A percentile compares a stretch with the other conserved stretches of the same genome.
Evolutionary conservation across 257 asterid genomes (phyloP).

Genomic region (Salvia rosmarinus): DNA sequence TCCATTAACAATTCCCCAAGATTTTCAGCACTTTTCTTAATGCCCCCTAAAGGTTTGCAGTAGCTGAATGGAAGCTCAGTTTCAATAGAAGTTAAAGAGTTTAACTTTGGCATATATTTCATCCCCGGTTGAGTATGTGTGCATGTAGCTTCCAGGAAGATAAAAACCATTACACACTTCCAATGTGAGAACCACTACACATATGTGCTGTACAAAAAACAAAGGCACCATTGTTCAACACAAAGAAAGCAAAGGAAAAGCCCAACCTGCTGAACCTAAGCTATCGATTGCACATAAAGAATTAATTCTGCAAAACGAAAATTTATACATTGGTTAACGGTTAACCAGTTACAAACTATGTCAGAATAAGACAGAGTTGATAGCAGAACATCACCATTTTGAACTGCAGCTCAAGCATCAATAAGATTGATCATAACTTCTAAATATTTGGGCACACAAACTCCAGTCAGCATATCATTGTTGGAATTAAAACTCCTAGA

Average conservation of each 20-base stretch:
- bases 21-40: slow-evolving; percentile 80
- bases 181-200: slow-evolving; percentile 45
- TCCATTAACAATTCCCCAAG: slow-evolving; percentile 80
- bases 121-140: slow-evolving; percentile 58
- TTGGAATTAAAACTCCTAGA: too few relatives aligned
- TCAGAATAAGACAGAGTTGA: background rate
- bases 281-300: slow-evolving; percentile 31
- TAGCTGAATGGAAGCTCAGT: slow-evolving; percentile 76
- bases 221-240: slow-evolving; percentile 51
- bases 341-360: background rate
- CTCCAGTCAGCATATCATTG: too few relatives aligned
- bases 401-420: background rate
- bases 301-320: slow-evolving; percentile 36
- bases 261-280: slow-evolving; percentile 36
- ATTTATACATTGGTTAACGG: slow-evolving; percentile 13
- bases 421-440: too few relatives aligned
- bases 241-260: slow-evolving; percentile 36
- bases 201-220: slow-evolving; percentile 42
- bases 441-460: too few relatives aligned
- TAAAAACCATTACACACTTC: slow-evolving; percentile 61
- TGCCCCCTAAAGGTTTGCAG: slow-evolving; percentile 63
- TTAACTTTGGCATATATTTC: slow-evolving; percentile 66
- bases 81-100: slow-evolving; percentile 76
- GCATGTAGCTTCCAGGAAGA: slow-evolving; percentile 80
- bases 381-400: too few relatives aligned